Conservation (phyloP, 2,329 filamentous ascomycete species). For the Tolypocladium cylindrosporum region DNA sequence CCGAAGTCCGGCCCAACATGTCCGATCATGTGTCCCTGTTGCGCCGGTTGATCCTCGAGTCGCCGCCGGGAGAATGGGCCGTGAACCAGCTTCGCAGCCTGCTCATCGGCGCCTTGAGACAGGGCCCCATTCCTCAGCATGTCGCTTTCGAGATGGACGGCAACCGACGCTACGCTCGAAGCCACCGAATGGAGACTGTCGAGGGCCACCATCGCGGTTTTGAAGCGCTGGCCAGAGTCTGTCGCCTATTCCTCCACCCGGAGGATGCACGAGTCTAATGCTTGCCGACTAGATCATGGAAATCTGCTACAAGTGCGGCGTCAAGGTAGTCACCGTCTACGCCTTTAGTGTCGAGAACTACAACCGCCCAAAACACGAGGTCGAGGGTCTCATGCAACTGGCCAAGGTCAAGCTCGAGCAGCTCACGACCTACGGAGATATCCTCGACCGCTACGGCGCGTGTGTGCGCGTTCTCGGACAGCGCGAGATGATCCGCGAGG, state of each 20-base stretch:
- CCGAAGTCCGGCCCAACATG: conserved; percentile 24
- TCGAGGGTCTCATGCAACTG: conserved; percentile 95
- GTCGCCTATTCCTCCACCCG: not conserved
- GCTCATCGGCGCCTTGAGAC: conserved; percentile 77
- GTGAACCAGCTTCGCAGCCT: conserved; percentile 70
- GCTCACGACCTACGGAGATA: conserved; percentile 82
- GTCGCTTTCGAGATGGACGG: conserved; percentile 99
- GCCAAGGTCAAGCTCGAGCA: conserved; percentile 92
- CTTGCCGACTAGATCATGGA: conserved; percentile 61
- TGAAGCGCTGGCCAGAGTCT: conserved; percentile 74
- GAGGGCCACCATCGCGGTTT: conserved; percentile 95
- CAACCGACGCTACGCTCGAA: conserved; percentile 84
- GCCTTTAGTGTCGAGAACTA: conserved; percentile 99
- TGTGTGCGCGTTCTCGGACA: conserved; percentile 79
- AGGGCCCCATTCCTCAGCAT: conserved; percentile 88
- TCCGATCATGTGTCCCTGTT: conserved; percentile 41
- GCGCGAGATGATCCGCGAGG: conserved; percentile 69
- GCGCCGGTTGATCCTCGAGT: conserved; percentile 67
- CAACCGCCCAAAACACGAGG: conserved; percentile 91
- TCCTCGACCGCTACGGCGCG: conserved; percentile 88
- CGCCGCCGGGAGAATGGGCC: conserved; percentile 87
- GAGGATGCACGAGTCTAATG: conserved; percentile 7
- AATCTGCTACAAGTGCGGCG: conserved; percentile 95
- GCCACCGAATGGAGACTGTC: conserved; percentile 87
- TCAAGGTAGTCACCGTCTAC: conserved; percentile 95